Conservation (phyloP, 305 asterid species). For the Petunia hybrid region DNA sequence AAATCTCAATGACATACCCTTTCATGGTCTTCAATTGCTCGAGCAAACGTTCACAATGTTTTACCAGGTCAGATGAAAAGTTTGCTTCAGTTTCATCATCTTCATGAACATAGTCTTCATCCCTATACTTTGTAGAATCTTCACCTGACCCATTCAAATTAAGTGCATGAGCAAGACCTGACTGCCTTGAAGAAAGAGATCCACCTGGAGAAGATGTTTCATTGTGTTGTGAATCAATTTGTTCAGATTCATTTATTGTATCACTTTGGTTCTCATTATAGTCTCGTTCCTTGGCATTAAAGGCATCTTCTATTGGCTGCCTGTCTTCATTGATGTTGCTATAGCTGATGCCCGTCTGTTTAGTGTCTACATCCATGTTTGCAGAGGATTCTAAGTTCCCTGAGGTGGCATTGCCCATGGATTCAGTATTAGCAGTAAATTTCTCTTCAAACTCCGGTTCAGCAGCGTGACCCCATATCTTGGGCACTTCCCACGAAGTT, state of each 20-base stretch:
- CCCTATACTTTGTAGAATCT: slow-evolving; percentile 29
- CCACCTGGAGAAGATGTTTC: slow-evolving; percentile 44
- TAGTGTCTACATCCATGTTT: slow-evolving; percentile 25
- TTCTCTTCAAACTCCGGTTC: slow-evolving; percentile 47
- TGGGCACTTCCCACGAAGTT: slow-evolving; percentile 96
- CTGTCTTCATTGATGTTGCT: slow-evolving; percentile 35
- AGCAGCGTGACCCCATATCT: slow-evolving; percentile 51
- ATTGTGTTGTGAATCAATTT: slow-evolving; percentile 18
- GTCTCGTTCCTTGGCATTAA: slow-evolving; percentile 43
- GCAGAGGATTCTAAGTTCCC: slow-evolving; percentile 33
- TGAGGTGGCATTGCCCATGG: slow-evolving; percentile 32
- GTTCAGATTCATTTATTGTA: slow-evolving; percentile 24
- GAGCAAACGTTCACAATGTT: slow-evolving; percentile 63
- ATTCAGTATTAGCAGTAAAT: slow-evolving; percentile 46
- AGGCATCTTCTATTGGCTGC: slow-evolving; percentile 43
- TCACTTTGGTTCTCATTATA: slow-evolving; percentile 45
- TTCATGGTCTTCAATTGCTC: slow-evolving; percentile 64
- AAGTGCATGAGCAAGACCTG: slow-evolving; percentile 34
- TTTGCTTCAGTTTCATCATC: slow-evolving; percentile 46
- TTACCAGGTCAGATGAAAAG: slow-evolving; percentile 57
- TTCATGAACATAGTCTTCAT: slow-evolving; percentile 42
- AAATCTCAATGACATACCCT: slow-evolving; percentile 52
- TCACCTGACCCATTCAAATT: slow-evolving; percentile 22
- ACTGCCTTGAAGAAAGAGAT: slow-evolving; percentile 22
- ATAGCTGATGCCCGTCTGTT: slow-evolving; percentile 40